Base-by-base conservation (phyloP, 306 rosid species). In the Erythrophleum fordii region DNA sequence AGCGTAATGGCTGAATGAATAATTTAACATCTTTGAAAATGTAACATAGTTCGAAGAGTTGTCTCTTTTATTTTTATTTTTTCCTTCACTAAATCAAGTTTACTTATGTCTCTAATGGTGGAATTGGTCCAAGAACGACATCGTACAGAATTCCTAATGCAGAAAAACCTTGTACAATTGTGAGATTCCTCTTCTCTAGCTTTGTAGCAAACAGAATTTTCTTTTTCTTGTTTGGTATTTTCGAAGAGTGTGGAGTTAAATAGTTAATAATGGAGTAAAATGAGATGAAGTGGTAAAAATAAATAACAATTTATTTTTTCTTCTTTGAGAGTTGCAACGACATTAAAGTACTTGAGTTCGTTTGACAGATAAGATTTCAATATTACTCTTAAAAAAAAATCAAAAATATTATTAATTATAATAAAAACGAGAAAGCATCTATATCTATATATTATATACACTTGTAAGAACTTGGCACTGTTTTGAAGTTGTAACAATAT, bases 91-190 rank as follows among this genome's bases (percentile, higher is more conserved):
- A 10, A 80, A 45, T 25, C 12, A 22, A 26, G 25, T 11, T 37
- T 51, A 5, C n/a, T 59, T 26, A 26, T 18, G 45, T 28, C 5
- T 75, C 16, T 28, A 18, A 12, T 69, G 76, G 7, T 74, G 42
- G 17, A 11, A 45, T 34, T 76, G 20, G 71, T 60, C 71, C 80
- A n/a, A 10, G 53, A 56, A 41, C 31, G 82, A 8, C 49, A 34
- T 9, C 20, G 22, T 65, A 65, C 48, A n/a, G 22, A 37, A 5
- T 65, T 65, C 25, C 16, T 3, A 49, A 49, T 49, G 11, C 7
- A 49, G 17, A 4, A 49, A 49, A 4, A 49, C 3, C 22, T 49
- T 49, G 55, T 22, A 49, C 20, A 16, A 49, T 17, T 49, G 1
- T 49, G 55, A 17, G 22, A 49, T 5, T 49, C 55, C 16, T 59